Percentiles rank a stretch among this genome's conserved stretches.
These are phyloP conservation scores for Teunomyces barrocoloradensis DNA, from an alignment of 805 yeast genomes.

Conservation along the genomic window DNA sequence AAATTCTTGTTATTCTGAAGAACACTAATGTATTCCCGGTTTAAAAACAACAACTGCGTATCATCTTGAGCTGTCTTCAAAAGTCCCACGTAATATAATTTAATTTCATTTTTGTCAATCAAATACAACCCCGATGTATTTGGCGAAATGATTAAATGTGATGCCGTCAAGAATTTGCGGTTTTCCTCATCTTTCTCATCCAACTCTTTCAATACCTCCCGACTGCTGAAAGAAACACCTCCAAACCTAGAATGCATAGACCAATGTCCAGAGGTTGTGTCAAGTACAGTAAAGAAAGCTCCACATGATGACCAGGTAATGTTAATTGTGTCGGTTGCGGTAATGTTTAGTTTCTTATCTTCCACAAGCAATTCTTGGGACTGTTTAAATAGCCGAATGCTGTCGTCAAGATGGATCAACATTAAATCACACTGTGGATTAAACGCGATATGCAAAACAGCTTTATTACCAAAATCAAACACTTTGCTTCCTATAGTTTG, in stretches of 20 bases:
- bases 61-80: conserved; percentile 5
- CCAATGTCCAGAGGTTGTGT: conserved; percentile 26
- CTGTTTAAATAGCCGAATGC: conserved; percentile 9
- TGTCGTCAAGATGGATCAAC: conserved; percentile 11
- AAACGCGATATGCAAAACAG: conserved; percentile 11
- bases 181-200: conserved; percentile 12
- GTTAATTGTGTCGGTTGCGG: not conserved
- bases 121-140: conserved; percentile 21
- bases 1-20: conserved; percentile 17
- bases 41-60: conserved; percentile 18
- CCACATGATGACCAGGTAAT: conserved; percentile 39
- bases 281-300: conserved; percentile 23
- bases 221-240: conserved; percentile 25
- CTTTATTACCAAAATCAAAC: not conserved
- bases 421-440: conserved; percentile 24
- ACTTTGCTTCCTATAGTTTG: conserved; percentile 4
- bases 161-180: conserved; percentile 24
- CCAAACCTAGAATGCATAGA: conserved; percentile 35
- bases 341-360: not conserved
- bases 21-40: conserved; percentile 25
- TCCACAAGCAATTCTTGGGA: conserved; percentile 1
- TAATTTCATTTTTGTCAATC: conserved; percentile 14
- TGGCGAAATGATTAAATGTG: conserved; percentile 22
- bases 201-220: conserved; percentile 21
- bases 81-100: conserved; percentile 23